Evolutionary conservation across 352 stramenopile species (phyloP), one percentile per base, ranked within the genome.

Genomic region (Bremia lactucae): DNA sequence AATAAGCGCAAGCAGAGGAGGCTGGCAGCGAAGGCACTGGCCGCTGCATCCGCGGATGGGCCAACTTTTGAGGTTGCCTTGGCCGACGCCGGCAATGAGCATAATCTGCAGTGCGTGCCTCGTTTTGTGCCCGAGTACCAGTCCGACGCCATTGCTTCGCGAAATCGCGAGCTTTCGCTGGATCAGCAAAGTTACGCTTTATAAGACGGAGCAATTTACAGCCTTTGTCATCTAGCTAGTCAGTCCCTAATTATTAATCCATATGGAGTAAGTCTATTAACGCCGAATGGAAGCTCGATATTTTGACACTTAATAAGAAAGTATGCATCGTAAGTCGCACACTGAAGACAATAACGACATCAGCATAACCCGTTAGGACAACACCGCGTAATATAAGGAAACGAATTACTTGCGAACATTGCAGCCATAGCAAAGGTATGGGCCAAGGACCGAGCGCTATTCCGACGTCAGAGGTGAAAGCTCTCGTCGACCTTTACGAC

Each of bases 401-500:
- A n/a, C n/a, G n/a, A n/a, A n/a, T n/a, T n/a, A n/a, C n/a, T n/a
- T n/a, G n/a, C n/a, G 4, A 15, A 44, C 18, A 33, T 14, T 2
- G 31, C 14, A n/a, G 0, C 11, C 3, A 14, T 15, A 13, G 35
- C 29, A 16, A 9, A 6, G 6, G 8, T 25, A 88, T 89, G 77
- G 77, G 77, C 36, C 74, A 87, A 50, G 74, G 74, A 47, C 77
- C 84, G 66, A 87, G 73, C 50, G 84, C 77, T 13, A 80, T 90
- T 42, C 74, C 77, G 20, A 44, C 64, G 21, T 61, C 72, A 9
- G 77, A 90, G 58, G 53, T 84, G 46, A 38, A 48, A 26, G 74
- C 66, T 53, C 73, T 90, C 38, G 55, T 85, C 20, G 77, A 83
- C 35, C 55, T 90, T 8, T 83, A 74, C 52, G 68, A 87, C 44